Evolutionary conservation across 176 grass and related monocot species (phyloP).

Genomic region (Triticum monococcum): DNA sequence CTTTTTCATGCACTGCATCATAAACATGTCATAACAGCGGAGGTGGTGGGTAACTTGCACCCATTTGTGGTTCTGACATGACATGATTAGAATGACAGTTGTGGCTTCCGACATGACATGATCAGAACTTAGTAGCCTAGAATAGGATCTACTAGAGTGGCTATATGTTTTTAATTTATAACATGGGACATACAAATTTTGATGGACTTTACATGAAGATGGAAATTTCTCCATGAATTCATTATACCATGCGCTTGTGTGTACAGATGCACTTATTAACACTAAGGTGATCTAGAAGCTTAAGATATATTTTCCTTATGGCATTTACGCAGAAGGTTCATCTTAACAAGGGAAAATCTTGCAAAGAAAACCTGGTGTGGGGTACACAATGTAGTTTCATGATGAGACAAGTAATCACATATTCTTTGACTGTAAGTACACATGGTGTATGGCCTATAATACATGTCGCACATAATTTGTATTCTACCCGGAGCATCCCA

Average conservation of each 20-base stretch:
- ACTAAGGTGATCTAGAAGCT: background rate
- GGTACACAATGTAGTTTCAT: background rate
- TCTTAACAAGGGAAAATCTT: background rate
- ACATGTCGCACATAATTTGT: background rate
- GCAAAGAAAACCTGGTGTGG: background rate
- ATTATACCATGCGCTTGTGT: background rate
- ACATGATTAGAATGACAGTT: background rate
- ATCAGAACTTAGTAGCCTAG: background rate
- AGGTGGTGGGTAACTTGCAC: background rate
- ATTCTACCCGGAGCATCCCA: background rate
- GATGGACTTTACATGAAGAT: background rate
- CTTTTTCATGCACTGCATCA: background rate
- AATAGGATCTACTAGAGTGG: background rate
- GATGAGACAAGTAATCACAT: background rate
- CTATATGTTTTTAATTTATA: background rate
- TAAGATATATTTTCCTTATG: background rate
- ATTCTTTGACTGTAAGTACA: background rate
- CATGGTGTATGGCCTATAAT: background rate
- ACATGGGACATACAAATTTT: background rate
- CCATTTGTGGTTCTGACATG: background rate
- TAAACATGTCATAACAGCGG: background rate
- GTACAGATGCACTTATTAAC: background rate
- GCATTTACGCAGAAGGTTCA: background rate
- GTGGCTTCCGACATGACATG: background rate
- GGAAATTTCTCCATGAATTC: background rate